phyloP scores from a whole-genome alignment of 306 rosid species.

The Senna siamea region DNA sequence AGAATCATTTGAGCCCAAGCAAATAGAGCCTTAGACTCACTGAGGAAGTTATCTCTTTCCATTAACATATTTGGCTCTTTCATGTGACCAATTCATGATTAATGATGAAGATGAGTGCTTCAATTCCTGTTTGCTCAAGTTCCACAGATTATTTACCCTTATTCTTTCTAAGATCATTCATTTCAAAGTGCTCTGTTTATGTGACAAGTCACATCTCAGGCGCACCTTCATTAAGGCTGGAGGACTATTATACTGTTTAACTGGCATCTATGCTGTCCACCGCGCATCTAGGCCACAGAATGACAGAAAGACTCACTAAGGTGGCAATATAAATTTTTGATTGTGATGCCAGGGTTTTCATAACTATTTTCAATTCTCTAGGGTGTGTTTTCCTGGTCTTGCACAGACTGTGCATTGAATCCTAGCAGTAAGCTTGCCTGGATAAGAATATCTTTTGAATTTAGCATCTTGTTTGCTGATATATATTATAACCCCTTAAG shows the following conservation, averaged over 20 bases:
- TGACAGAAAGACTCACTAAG: not conserved
- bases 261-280: not conserved
- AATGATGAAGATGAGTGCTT: conserved; percentile 11
- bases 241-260: not conserved
- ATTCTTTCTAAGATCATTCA: too few species aligned
- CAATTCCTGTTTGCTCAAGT: not conserved
- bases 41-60: too few species aligned
- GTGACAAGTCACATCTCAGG: too few species aligned
- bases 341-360: conserved; percentile 13
- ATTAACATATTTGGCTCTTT: not conserved
- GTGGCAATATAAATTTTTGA: not conserved
- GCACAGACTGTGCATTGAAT: conserved; percentile 1
- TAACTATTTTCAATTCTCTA: not conserved
- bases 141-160: not conserved
- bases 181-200: not conserved
- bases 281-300: not conserved
- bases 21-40: too few species aligned
- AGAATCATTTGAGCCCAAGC: too few species aligned
- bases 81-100: not conserved
- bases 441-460: not conserved
- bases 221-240: too few species aligned
- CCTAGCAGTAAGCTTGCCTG: not conserved
- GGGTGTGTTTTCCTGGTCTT: not conserved
- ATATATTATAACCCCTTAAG: not conserved
- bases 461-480: conserved; percentile 12